These are phyloP conservation scores for Thermomyces lanuginosus DNA, from an alignment of 2,329 filamentous ascomycete genomes.

Conservation along the genomic window DNA sequence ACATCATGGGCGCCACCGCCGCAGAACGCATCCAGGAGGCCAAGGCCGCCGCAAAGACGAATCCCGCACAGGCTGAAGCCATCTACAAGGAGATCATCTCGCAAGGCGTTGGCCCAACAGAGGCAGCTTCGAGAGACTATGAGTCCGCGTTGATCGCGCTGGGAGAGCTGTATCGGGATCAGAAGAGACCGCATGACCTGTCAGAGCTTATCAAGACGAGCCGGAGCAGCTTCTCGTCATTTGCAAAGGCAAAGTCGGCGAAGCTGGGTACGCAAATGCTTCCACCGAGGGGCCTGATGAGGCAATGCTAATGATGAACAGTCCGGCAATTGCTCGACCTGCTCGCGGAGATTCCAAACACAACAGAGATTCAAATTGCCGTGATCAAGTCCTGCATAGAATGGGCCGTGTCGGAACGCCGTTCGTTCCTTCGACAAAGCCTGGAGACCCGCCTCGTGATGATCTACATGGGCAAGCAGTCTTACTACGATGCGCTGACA, in stretches of 20 bases:
- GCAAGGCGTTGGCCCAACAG: constrained; percentile 66
- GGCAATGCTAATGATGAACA: constrained; percentile 22
- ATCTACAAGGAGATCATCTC: constrained; percentile 83
- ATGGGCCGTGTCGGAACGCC: constrained; percentile 88
- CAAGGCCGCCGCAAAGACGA: constrained; percentile 62
- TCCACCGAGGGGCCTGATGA: neutral
- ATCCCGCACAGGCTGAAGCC: constrained; percentile 68
- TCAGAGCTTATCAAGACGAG: constrained; percentile 82
- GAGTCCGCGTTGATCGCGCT: constrained; percentile 75
- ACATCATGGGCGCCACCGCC: constrained; percentile 34
- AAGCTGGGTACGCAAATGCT: constrained; percentile 62
- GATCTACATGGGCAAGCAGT: constrained; percentile 92
- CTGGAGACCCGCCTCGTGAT: constrained; percentile 88
- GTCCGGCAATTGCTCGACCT: constrained; percentile 94
- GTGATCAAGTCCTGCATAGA: constrained; percentile 99
- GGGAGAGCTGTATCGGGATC: constrained; percentile 80
- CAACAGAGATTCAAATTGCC: constrained; percentile 80
- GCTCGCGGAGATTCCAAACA: constrained; percentile 84
- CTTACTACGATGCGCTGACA: constrained; percentile 90
- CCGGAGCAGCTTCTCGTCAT: constrained; percentile 78
- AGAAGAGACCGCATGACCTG: constrained; percentile 64
- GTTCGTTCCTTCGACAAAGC: constrained; percentile 93
- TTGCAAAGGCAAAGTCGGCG: constrained; percentile 96
- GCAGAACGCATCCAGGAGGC: constrained; percentile 68
- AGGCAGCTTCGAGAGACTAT: constrained; percentile 78